Evolutionary conservation across 176 grass and related monocot genomes (phyloP).

Genomic region (Bonia amplexicaulis): DNA sequence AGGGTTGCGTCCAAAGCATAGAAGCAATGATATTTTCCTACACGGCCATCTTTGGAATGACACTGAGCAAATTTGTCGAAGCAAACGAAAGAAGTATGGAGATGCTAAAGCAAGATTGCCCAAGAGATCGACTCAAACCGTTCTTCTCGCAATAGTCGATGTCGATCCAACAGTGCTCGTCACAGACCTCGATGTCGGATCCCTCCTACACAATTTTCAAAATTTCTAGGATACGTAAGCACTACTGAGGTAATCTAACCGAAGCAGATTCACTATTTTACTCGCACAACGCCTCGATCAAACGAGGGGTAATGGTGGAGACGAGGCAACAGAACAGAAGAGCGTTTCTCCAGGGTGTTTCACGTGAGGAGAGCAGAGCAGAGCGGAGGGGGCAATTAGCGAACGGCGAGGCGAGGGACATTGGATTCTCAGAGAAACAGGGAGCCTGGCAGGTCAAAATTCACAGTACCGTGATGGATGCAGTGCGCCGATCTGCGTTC

Average conservation of each 20-base stretch:
- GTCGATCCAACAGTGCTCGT: too few species aligned
- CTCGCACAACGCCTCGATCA: not conserved
- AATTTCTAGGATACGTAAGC: not conserved
- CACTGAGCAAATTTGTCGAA: too few species aligned
- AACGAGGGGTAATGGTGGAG: not conserved
- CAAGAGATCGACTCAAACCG: too few species aligned
- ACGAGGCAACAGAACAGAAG: not conserved
- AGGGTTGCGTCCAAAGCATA: too few species aligned
- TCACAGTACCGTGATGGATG: constrained; percentile 21
- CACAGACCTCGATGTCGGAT: not conserved
- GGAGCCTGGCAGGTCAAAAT: constrained; percentile 50
- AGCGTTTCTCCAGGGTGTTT: constrained; percentile 16
- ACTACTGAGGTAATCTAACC: not conserved
- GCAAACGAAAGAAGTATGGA: too few species aligned
- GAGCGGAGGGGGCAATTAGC: not conserved
- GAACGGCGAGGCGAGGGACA: not conserved
- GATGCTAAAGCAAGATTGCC: too few species aligned
- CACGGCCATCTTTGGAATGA: too few species aligned
- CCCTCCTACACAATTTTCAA: not conserved
- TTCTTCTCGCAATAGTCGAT: too few species aligned
- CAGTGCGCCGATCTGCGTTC: constrained; percentile 34
- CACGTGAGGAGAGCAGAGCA: constrained; percentile 20
- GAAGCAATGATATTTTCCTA: too few species aligned
- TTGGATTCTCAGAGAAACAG: constrained; percentile 20
- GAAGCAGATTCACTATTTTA: not conserved